Conservation (phyloP, 208 protist species). For the Trypanosoma brucei region DNA sequence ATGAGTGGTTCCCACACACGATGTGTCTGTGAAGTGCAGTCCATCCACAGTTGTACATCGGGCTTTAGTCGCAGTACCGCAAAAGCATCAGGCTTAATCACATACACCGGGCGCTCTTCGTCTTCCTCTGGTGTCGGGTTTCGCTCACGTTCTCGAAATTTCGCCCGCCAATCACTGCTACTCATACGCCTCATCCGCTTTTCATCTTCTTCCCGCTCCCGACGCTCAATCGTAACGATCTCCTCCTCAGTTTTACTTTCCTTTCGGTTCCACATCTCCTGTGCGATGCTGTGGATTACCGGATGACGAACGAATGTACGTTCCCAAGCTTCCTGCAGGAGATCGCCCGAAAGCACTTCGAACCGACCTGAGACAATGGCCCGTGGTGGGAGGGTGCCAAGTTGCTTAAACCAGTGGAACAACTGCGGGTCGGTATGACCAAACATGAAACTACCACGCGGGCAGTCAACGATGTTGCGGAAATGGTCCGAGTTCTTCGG, state of each 20-base stretch:
- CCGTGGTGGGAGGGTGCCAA: slow-evolving; percentile 73
- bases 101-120: slow-evolving; percentile 77
- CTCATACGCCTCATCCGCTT: slow-evolving; percentile 88
- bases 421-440: slow-evolving; percentile 87
- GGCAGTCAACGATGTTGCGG: slow-evolving; percentile 58
- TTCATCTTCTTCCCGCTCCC: slow-evolving; percentile 77
- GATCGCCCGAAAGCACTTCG: slow-evolving; percentile 65
- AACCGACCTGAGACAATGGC: slow-evolving; percentile 64
- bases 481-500: slow-evolving; percentile 75
- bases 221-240: slow-evolving; percentile 52
- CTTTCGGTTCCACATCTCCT: slow-evolving; percentile 80
- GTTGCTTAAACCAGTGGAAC: slow-evolving; percentile 88
- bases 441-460: slow-evolving; percentile 71
- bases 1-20: slow-evolving; percentile 80
- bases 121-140: slow-evolving; percentile 77
- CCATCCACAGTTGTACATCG: slow-evolving; percentile 77
- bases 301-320: slow-evolving; percentile 68
- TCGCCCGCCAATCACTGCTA: slow-evolving; percentile 83
- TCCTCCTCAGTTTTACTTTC: slow-evolving; percentile 73
- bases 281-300: slow-evolving; percentile 68
- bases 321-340: slow-evolving; percentile 74
- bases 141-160: slow-evolving; percentile 78
- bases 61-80: slow-evolving; percentile 65
- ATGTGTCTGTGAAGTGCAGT: slow-evolving; percentile 52
- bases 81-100: slow-evolving; percentile 82